Evolutionary conservation across 768 basidiomycete species (phyloP).

Genomic region (Roridomyces roridus): DNA sequence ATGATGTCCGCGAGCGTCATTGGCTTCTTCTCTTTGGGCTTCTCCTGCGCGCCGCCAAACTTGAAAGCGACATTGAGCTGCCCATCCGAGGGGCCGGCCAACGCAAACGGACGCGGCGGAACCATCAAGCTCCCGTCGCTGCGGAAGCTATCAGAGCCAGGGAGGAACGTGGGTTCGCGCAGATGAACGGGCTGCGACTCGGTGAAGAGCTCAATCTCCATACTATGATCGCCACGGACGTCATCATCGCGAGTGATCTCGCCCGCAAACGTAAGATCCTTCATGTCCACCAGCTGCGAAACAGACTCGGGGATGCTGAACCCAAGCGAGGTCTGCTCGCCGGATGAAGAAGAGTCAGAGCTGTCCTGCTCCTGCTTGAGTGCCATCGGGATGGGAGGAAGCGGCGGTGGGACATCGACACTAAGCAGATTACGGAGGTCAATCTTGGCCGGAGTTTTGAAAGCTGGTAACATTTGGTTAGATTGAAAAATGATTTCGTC

Average conservation of each 20-base stretch:
- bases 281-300: constrained; percentile 33
- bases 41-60: constrained; percentile 61
- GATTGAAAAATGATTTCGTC: not conserved
- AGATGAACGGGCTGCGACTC: constrained; percentile 39
- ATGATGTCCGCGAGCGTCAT: constrained; percentile 80
- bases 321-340: constrained; percentile 14
- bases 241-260: constrained; percentile 25
- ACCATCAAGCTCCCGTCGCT: constrained; percentile 40
- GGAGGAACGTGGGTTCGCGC: constrained; percentile 45
- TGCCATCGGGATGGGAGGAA: constrained; percentile 55
- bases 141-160: constrained; percentile 43
- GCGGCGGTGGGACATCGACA: constrained; percentile 51
- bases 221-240: constrained; percentile 28
- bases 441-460: constrained; percentile 76
- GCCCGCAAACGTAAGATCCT: constrained; percentile 35
- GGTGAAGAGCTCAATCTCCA: constrained; percentile 19
- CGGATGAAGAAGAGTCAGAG: constrained; percentile 9
- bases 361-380: constrained; percentile 21
- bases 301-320: constrained; percentile 23
- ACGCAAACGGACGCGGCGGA: constrained; percentile 32
- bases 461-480: not conserved
- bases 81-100: constrained; percentile 62
- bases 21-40: constrained; percentile 36
- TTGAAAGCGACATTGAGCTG: constrained; percentile 75
- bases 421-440: constrained; percentile 52